Evolutionary conservation across 2,329 filamentous ascomycete genomes (phyloP).

Genomic region (Xylaria multiplex): DNA sequence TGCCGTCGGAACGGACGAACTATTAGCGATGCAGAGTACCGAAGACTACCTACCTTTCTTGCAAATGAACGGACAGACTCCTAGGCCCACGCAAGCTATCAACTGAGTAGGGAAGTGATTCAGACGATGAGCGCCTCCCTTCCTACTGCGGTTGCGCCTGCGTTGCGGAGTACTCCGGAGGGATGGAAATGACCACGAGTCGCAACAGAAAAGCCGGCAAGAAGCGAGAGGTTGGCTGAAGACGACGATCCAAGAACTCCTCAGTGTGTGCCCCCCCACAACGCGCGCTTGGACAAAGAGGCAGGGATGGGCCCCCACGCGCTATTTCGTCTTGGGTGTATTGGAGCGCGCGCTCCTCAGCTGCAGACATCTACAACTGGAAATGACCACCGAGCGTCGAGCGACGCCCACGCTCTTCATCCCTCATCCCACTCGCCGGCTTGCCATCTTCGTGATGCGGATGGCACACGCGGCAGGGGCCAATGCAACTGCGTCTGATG

Average conservation of each 20-base stretch:
- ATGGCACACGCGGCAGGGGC: slow-evolving; percentile 31
- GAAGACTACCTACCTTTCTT: neutral
- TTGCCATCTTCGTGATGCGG: slow-evolving; percentile 34
- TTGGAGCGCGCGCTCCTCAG: slow-evolving; percentile 32
- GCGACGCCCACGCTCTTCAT: slow-evolving; percentile 30
- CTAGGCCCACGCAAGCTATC: slow-evolving; percentile 2
- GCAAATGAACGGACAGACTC: slow-evolving; percentile 19
- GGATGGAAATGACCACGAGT: slow-evolving; percentile 17
- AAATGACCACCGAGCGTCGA: slow-evolving; percentile 39
- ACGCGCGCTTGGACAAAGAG: slow-evolving; percentile 22
- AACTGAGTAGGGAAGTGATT: neutral
- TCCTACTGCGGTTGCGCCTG: neutral
- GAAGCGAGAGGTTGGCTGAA: slow-evolving; percentile 8
- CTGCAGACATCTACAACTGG: slow-evolving; percentile 35
- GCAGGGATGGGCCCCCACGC: slow-evolving; percentile 36
- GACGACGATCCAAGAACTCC: slow-evolving; percentile 16
- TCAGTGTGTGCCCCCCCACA: slow-evolving; percentile 19
- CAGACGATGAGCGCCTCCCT: slow-evolving; percentile 14
- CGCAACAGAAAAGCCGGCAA: slow-evolving; percentile 10
- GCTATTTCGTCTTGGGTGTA: slow-evolving; percentile 35
- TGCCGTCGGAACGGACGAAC: slow-evolving; percentile 21
- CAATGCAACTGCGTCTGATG: slow-evolving; percentile 28
- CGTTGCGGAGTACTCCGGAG: slow-evolving; percentile 18
- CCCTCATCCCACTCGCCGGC: slow-evolving; percentile 30
- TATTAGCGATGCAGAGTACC: slow-evolving; percentile 6